phyloP scores from a whole-genome alignment of 768 basidiomycete genomes.

The Panaeolus cyanescens region DNA sequence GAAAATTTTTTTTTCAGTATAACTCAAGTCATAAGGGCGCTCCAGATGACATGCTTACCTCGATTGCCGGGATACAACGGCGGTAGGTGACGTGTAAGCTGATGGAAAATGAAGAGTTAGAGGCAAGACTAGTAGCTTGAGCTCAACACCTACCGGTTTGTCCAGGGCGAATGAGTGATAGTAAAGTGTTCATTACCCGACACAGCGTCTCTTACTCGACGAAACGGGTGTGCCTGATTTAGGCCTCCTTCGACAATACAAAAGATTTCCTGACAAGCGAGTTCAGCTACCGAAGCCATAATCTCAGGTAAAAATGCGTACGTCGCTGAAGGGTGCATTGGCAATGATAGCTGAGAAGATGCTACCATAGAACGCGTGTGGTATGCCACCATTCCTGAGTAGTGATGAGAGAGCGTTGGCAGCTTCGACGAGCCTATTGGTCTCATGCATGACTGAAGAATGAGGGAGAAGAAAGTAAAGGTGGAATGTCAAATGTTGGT shows the following conservation, averaged over 20 bases:
- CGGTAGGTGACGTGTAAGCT: constrained; percentile 80
- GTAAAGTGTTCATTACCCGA: constrained; percentile 65
- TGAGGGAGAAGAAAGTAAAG: constrained; percentile 22
- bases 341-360: constrained; percentile 71
- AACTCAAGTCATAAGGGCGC: constrained; percentile 7
- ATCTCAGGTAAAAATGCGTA: constrained; percentile 32
- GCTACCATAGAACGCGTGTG: constrained; percentile 83
- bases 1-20: constrained; percentile 10
- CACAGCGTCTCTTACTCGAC: constrained; percentile 77
- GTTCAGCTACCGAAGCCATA: constrained; percentile 9
- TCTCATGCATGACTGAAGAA: constrained; percentile 61
- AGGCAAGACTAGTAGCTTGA: constrained; percentile 1
- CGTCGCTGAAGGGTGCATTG: constrained; percentile 66
- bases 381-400: constrained; percentile 56
- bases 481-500: constrained; percentile 40
- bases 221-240: constrained; percentile 66
- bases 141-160: constrained; percentile 59
- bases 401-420: constrained; percentile 72
- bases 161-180: constrained; percentile 80
- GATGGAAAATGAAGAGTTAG: constrained; percentile 8
- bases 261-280: constrained; percentile 65
- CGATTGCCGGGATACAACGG: constrained; percentile 74
- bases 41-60: constrained; percentile 45
- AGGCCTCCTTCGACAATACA: constrained; percentile 83
- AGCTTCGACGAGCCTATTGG: constrained; percentile 74